Base-by-base conservation (phyloP, 78 protist genomes). In the Dictyostelium capitatum region DNA sequence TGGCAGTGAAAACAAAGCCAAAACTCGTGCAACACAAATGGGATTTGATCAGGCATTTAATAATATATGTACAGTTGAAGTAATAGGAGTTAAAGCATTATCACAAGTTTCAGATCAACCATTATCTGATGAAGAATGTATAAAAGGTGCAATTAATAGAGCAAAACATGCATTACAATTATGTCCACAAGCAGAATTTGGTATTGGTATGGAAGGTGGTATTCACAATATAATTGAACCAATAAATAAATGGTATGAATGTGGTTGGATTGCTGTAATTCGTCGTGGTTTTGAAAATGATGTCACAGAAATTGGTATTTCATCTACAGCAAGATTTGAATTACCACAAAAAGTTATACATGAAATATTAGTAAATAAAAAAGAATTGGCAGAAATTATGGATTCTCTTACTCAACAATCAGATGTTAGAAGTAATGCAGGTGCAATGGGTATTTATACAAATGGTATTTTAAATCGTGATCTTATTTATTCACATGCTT, bases 361-460 rank as follows among this genome's bases (percentile, higher is more conserved):
- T 12, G 78, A 65, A 11, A 62, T 83, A 3, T n/a, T 83, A 5
- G 69, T 11, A 15, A 69, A 70, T 53, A 50, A 41, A 15, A 83
- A 83, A 56, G 90, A 83, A 41, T n/a, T 83, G 30, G 75, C 90
- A 70, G 57, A 72, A 69, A 41, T 83, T 14, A 83, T 83, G 90
- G 90, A 83, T 54, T 30, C 70, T 17, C 19, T 83, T 10, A 83
- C 90, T 17, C 17, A 32, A 1, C 6, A 41, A 51, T 23, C 56
- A 12, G 90, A 83, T 41, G 56, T 83, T 20, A 83, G 90, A 83
- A 54, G 75, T 12, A 72, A 72, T 15, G 78, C 70, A 54, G 90
- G 90, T 54, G 90, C 90, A 0, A 83, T 83, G 90, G 90, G 90
- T 43, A 67, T 83, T 10, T 83, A 32, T 41, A 70, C 90, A 47